These are phyloP conservation scores for Sphagnum contortum DNA, from an alignment of 225 moss, liverwort and hornwort species.

Conservation along the genomic window DNA sequence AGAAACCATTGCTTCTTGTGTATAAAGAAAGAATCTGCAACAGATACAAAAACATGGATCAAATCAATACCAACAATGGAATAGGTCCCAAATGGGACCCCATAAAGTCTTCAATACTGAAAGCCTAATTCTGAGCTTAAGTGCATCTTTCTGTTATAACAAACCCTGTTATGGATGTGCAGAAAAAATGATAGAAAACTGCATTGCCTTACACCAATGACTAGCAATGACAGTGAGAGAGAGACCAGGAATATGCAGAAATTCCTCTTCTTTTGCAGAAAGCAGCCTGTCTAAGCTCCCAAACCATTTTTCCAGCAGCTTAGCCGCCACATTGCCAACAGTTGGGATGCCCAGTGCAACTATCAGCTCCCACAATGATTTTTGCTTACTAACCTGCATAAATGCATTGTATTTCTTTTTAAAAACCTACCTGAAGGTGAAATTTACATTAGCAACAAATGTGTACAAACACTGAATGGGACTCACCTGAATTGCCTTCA, in stretches of 20 bases:
- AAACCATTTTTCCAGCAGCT: slow-evolving; percentile 59
- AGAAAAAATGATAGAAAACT: not conserved
- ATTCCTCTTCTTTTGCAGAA: slow-evolving; percentile 29
- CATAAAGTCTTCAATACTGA: no score
- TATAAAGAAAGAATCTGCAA: no score
- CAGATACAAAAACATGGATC: no score
- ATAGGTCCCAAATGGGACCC: no score
- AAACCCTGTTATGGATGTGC: not conserved
- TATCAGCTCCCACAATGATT: slow-evolving; percentile 53
- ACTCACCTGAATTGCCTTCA: slow-evolving; percentile 71
- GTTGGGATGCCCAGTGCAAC: slow-evolving; percentile 73
- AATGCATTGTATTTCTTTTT: not conserved
- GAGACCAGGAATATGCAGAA: slow-evolving; percentile 59
- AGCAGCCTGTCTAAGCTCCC: slow-evolving; percentile 52
- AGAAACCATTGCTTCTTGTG: no score
- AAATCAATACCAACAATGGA: no score
- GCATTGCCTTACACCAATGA: no score
- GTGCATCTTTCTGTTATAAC: no score
- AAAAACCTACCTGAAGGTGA: no score
- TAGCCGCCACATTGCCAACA: slow-evolving; percentile 55
- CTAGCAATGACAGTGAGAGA: not conserved
- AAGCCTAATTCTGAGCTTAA: no score
- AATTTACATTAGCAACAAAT: no score
- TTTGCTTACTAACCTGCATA: slow-evolving; percentile 65
- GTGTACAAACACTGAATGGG: not conserved